A percentile compares a stretch with the other conserved stretches of the same genome.
Evolutionary conservation across 1,139 yeast genomes (phyloP).

Genomic region (Kluyveromyces marxianus): DNA sequence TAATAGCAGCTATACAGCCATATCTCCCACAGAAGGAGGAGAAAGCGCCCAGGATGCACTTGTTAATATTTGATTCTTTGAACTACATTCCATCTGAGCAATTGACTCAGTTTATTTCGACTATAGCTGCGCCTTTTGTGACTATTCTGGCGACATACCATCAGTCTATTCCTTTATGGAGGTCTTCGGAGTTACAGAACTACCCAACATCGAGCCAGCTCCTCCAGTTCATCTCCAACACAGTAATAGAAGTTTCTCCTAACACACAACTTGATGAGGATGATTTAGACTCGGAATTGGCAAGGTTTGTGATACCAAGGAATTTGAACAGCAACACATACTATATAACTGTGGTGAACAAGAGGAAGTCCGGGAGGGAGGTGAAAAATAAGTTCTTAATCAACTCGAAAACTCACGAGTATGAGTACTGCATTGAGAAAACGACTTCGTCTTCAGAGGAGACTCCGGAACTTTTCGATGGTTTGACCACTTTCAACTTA

Average conservation of each 20-base stretch:
- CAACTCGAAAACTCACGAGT: slow-evolving; percentile 44
- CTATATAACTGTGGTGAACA: slow-evolving; percentile 48
- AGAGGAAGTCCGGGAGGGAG: slow-evolving; percentile 82
- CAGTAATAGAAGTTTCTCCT: slow-evolving; percentile 56
- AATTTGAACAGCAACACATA: slow-evolving; percentile 43
- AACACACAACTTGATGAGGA: slow-evolving; percentile 39
- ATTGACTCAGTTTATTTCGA: slow-evolving; percentile 46
- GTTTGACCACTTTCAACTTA: slow-evolving; percentile 80
- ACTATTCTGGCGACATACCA: slow-evolving; percentile 60
- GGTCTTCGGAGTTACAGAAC: slow-evolving; percentile 24
- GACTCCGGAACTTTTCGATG: slow-evolving; percentile 47
- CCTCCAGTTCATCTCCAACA: slow-evolving; percentile 61
- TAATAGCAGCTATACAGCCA: slow-evolving; percentile 27
- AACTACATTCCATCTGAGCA: slow-evolving; percentile 46
- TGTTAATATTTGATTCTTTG: slow-evolving; percentile 55
- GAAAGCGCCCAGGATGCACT: slow-evolving; percentile 10
- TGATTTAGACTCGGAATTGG: slow-evolving; percentile 37
- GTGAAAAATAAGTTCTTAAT: slow-evolving; percentile 48
- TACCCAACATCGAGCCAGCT: slow-evolving; percentile 48
- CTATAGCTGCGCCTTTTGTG: slow-evolving; percentile 46
- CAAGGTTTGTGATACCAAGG: slow-evolving; percentile 43
- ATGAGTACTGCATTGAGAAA: slow-evolving; percentile 32
- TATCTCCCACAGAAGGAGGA: slow-evolving; percentile 18
- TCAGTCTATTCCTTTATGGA: slow-evolving; percentile 37
- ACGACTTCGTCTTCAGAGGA: slow-evolving; percentile 31